phyloP scores from a whole-genome alignment of 2,329 filamentous ascomycete genomes.

The Hypoxylon sp. region DNA sequence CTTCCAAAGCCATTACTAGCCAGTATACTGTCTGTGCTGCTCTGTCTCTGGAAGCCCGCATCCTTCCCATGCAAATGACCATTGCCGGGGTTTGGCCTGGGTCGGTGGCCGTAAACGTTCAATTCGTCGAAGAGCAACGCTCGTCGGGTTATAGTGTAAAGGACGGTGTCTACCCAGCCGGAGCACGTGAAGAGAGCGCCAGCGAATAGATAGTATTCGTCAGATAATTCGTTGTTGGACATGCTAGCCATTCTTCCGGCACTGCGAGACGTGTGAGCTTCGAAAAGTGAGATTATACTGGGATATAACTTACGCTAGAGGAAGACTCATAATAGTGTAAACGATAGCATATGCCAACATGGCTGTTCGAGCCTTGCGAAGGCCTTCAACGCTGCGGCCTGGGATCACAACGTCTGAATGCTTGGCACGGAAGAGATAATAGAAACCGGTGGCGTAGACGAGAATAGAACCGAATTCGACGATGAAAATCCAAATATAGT shows the following conservation, averaged over 20 bases:
- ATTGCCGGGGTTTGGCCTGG: neutral
- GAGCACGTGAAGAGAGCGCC: slow-evolving; percentile 56
- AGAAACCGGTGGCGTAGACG: slow-evolving; percentile 61
- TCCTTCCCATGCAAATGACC: slow-evolving; percentile 21
- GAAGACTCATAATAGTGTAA: slow-evolving; percentile 66
- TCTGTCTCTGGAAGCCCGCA: slow-evolving; percentile 39
- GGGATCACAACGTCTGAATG: slow-evolving; percentile 37
- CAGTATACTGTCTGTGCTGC: slow-evolving; percentile 48
- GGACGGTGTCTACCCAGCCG: slow-evolving; percentile 60
- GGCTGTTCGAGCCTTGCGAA: slow-evolving; percentile 60
- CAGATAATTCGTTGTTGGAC: slow-evolving; percentile 57
- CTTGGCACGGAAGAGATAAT: slow-evolving; percentile 49
- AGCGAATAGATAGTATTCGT: slow-evolving; percentile 55
- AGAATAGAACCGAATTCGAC: slow-evolving; percentile 66
- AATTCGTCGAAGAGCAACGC: slow-evolving; percentile 53
- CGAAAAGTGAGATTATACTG: neutral
- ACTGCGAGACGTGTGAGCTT: slow-evolving; percentile 32
- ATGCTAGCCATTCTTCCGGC: slow-evolving; percentile 66
- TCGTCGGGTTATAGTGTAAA: slow-evolving; percentile 60
- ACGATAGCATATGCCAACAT: slow-evolving; percentile 67
- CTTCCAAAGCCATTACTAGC: slow-evolving; percentile 33
- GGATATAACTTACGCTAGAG: slow-evolving; percentile 57
- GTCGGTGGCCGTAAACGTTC: slow-evolving; percentile 29
- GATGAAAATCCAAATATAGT: slow-evolving; percentile 70
- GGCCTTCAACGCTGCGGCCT: slow-evolving; percentile 38